phyloP scores from a whole-genome alignment of 1,139 yeast species.

The Pichia sp. region DNA sequence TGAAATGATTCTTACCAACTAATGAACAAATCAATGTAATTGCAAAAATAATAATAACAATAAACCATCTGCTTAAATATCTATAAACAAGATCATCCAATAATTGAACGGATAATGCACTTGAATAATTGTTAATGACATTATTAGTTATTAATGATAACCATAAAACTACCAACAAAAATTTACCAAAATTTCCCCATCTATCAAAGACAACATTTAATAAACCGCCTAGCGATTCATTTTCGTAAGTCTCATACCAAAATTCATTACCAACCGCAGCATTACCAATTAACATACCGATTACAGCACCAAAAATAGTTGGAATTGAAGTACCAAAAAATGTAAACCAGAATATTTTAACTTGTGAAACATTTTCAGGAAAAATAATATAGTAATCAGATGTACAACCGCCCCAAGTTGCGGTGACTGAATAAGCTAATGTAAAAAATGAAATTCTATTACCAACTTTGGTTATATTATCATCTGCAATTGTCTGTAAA shows the following conservation, averaged over 20 bases:
- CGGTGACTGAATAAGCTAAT: constrained; percentile 69
- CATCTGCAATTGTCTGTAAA: constrained; percentile 35
- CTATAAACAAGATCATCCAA: constrained; percentile 52
- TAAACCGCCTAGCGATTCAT: constrained; percentile 73
- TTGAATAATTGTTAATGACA: constrained; percentile 75
- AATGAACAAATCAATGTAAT: constrained; percentile 63
- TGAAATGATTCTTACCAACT: constrained; percentile 71
- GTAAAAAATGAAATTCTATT: constrained; percentile 71
- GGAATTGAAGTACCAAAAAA: constrained; percentile 67
- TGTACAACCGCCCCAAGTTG: constrained; percentile 88
- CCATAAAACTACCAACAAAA: constrained; percentile 60
- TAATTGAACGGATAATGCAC: constrained; percentile 74
- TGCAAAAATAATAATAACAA: constrained; percentile 62
- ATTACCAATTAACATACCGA: constrained; percentile 67
- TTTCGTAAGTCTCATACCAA: constrained; percentile 54
- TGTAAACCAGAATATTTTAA: constrained; percentile 53
- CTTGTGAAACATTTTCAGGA: constrained; percentile 65
- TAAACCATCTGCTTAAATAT: constrained; percentile 70
- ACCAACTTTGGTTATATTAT: constrained; percentile 42
- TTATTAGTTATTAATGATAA: constrained; percentile 75
- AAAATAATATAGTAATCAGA: constrained; percentile 79
- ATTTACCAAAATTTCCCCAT: constrained; percentile 80
- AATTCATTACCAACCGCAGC: constrained; percentile 52
- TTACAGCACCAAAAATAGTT: constrained; percentile 68
- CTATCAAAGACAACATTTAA: constrained; percentile 59